A percentile compares a stretch with the other conserved stretches of the same genome.
phyloP scores from a whole-genome alignment of 2,329 filamentous ascomycete species.

The Colletotrichum destructivum region DNA sequence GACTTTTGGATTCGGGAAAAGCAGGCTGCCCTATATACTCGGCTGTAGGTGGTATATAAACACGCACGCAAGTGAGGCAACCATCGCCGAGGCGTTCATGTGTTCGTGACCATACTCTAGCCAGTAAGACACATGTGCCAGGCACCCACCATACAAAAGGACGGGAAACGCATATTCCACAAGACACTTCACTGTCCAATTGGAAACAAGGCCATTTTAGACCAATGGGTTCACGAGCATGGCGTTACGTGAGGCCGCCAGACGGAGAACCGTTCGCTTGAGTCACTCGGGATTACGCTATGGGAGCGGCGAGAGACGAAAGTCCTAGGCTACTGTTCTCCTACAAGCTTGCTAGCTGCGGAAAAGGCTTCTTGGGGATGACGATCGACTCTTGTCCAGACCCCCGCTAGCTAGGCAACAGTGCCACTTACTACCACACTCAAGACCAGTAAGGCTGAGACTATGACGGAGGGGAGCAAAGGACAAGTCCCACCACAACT shows the following conservation, averaged over 20 bases:
- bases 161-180: neutral
- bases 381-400: neutral
- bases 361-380: neutral
- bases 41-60: neutral
- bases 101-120: constrained; percentile 1
- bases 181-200: neutral
- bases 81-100: constrained; percentile 7
- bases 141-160: neutral
- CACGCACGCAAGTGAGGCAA: constrained; percentile 3
- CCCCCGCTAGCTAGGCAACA: constrained; percentile 13
- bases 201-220: neutral
- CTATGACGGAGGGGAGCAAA: neutral
- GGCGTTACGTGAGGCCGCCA: constrained; percentile 15
- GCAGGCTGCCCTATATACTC: constrained; percentile 6
- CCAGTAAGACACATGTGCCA: constrained; percentile 7
- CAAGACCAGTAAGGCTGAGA: neutral
- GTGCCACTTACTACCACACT: neutral
- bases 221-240: neutral
- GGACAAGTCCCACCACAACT: neutral
- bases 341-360: neutral
- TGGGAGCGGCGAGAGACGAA: constrained; percentile 6
- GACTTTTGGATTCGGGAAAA: neutral
- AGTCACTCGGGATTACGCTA: constrained; percentile 18
- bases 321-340: neutral
- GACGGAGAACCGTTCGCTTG: neutral